These are phyloP conservation scores for Bipolaris oryzae DNA, from an alignment of 2,329 filamentous ascomycete genomes.

Conservation along the genomic window DNA sequence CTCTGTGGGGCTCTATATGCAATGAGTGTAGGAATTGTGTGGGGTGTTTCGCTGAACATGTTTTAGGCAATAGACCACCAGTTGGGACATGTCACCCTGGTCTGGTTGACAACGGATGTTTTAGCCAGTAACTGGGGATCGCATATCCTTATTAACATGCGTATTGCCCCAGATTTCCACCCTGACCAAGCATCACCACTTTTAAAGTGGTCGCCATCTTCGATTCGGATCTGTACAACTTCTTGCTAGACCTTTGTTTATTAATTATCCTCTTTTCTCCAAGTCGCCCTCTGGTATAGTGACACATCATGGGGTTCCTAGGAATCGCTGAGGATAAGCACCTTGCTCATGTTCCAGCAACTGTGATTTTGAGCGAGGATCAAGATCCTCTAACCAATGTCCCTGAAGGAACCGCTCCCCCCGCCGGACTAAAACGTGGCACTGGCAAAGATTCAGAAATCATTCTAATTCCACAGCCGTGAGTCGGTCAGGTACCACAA, in stretches of 20 bases:
- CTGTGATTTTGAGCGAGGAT: conserved; percentile 40
- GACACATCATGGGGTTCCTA: conserved; percentile 40
- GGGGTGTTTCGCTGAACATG: conserved; percentile 16
- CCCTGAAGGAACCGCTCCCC: conserved; percentile 15
- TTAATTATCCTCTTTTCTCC: neutral
- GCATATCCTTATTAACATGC: conserved; percentile 16
- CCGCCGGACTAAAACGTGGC: conserved; percentile 39
- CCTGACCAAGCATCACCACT: neutral
- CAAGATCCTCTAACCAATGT: conserved; percentile 11
- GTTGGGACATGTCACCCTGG: conserved; percentile 9
- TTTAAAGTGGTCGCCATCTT: neutral
- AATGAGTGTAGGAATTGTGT: conserved; percentile 5
- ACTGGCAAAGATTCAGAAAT: conserved; percentile 42
- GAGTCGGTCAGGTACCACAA: conserved; percentile 34
- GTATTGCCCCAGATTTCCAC: conserved; percentile 1
- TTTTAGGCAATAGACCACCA: conserved; percentile 10
- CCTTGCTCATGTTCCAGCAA: conserved; percentile 43
- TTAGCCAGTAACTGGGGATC: conserved; percentile 2
- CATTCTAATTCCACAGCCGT: conserved; percentile 45
- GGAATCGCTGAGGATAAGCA: conserved; percentile 43
- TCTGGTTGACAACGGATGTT: conserved; percentile 1
- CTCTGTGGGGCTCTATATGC: conserved; percentile 22
- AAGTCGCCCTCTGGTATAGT: neutral
- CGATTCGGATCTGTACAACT: neutral
- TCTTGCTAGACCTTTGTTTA: neutral